These are phyloP conservation scores for Nidula microcarpa DNA, from an alignment of 768 basidiomycete species.

Conservation along the genomic window DNA sequence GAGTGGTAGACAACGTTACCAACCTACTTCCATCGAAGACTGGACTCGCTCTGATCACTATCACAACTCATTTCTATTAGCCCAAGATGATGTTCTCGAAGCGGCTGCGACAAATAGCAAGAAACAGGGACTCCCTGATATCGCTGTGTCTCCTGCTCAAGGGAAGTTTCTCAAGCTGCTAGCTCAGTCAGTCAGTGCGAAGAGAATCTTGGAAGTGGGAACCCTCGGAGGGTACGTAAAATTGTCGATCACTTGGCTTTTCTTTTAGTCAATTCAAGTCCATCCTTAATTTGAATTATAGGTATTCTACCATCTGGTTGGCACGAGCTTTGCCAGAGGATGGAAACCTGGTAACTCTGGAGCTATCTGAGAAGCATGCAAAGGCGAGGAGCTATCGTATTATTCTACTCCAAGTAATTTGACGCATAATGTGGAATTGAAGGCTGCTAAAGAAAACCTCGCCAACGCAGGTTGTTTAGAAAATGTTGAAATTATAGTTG, in stretches of 20 bases:
- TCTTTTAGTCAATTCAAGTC: background rate
- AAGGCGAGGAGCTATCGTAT: conserved; percentile 22
- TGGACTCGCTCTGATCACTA: conserved; percentile 54
- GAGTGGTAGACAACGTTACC: too few relatives aligned
- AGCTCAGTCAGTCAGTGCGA: conserved; percentile 37
- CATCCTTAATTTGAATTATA: conserved; percentile 8
- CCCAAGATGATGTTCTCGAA: conserved; percentile 18
- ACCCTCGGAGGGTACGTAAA: conserved; percentile 43
- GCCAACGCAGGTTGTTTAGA: conserved; percentile 44
- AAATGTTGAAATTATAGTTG: conserved; percentile 48
- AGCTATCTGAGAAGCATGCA: conserved; percentile 42
- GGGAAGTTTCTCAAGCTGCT: conserved; percentile 44
- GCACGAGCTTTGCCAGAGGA: conserved; percentile 46
- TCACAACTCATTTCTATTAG: conserved; percentile 36
- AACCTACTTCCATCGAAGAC: conserved; percentile 23
- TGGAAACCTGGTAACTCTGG: conserved; percentile 46
- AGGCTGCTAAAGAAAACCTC: conserved; percentile 62
- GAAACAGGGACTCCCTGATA: conserved; percentile 24
- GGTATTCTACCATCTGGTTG: conserved; percentile 42
- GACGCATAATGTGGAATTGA: background rate
- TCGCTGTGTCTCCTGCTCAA: conserved; percentile 33
- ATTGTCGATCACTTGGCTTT: background rate
- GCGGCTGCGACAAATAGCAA: conserved; percentile 21
- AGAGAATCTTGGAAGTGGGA: conserved; percentile 47
- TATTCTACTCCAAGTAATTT: background rate